Evolutionary conservation across 176 grass and related monocot genomes (phyloP), one percentile per base, ranked within the genome.

Genomic region (Rhynchospora pubera): DNA sequence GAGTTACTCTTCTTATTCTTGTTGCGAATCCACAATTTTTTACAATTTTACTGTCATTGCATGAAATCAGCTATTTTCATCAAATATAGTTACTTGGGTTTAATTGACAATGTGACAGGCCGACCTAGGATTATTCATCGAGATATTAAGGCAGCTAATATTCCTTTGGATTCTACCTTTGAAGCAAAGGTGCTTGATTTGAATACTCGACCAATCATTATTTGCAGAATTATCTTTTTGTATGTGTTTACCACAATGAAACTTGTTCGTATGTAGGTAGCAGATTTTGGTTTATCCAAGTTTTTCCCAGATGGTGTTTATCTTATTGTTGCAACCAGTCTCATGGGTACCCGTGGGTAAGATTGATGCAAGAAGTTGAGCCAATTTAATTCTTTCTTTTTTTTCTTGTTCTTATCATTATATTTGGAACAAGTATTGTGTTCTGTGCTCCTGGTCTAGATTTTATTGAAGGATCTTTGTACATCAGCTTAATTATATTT

Each of bases 131-230:
- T 87, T 19, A 83, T 87, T 50, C 80, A 87, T 23, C 80, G 86
- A 26, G 86, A 87, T 83, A 77, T 87, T 52, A 87, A 87, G 60
- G 70, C 86, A 21, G 80, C 86, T 46, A 87, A 87, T 79, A 87
- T 87, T 55, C 70, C 83, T 57, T 57, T 87, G 56, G 80, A 87
- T 68, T 13, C 60, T 53, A 78, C 80, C 24, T 87, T 87, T 61
- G 86, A 83, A 46, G 45, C 86, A 32, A 81, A 87, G 86, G 86
- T 87, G 68, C 51, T 16, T 77, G 9, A 5, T 47, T 48, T 51
- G 13, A 39, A 76, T 55, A 19, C 22, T 76, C 23, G 16, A 30
- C 13, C 5, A 76, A 55, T 12, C 28, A 26, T 6, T 14, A 3
- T 10, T 53, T 52, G 22, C 3, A 30, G 6, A 43, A 30, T 52